Percentiles rank a stretch among this genome's conserved stretches.
phyloP scores from a whole-genome alignment of 768 basidiomycete genomes.

The Clitopilus passeckerianus region DNA sequence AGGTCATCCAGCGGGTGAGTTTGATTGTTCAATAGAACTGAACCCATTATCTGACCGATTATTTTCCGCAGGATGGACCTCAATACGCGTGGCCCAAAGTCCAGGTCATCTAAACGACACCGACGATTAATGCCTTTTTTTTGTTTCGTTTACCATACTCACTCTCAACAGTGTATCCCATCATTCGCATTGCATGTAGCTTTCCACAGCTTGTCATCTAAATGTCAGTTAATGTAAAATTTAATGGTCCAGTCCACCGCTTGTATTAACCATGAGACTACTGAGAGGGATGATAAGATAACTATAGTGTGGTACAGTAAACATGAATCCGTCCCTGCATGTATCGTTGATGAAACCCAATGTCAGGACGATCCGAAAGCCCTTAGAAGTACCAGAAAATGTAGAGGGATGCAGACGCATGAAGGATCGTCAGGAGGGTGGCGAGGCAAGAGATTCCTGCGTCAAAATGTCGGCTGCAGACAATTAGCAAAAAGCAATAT shows the following conservation, averaged over 20 bases:
- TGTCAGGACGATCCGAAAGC: slow-evolving; percentile 3
- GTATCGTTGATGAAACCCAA: background rate
- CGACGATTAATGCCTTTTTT: background rate
- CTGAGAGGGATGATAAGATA: background rate
- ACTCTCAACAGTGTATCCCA: slow-evolving; percentile 21
- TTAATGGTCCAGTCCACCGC: background rate
- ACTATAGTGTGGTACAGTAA: background rate
- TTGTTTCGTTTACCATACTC: slow-evolving; percentile 13
- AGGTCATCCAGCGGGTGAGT: slow-evolving; percentile 65
- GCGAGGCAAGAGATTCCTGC: slow-evolving; percentile 68
- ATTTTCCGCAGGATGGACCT: slow-evolving; percentile 22
- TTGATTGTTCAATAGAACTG: too few relatives aligned
- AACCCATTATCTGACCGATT: too few relatives aligned
- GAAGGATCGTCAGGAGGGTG: slow-evolving; percentile 44
- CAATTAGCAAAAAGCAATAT: slow-evolving; percentile 4
- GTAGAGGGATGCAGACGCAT: background rate
- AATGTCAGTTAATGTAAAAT: slow-evolving; percentile 5
- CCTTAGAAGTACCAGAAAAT: background rate
- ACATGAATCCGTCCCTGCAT: background rate
- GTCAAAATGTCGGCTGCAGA: slow-evolving; percentile 56
- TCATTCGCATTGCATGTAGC: slow-evolving; percentile 5
- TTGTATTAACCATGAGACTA: background rate
- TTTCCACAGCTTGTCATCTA: slow-evolving; percentile 15
- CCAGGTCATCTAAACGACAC: slow-evolving; percentile 25
- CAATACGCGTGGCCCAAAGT: slow-evolving; percentile 52